Evolutionary conservation across 78 protist species (phyloP).

Genomic region (Dictyostelium purpureum): DNA sequence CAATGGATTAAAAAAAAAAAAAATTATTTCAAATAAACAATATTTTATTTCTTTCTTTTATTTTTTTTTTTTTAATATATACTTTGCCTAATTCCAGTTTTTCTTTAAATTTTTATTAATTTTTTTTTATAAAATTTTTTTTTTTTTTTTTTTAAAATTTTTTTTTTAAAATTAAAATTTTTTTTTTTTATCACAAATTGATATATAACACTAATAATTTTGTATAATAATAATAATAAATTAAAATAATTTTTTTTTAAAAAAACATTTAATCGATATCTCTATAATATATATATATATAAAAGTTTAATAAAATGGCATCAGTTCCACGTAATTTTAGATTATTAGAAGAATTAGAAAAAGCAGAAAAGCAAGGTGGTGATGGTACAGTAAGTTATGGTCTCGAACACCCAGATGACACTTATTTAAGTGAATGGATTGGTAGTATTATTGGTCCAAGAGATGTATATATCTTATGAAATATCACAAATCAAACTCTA

Average conservation of each 20-base stretch:
- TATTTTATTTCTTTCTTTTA: not conserved
- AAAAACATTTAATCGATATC: too few relatives aligned
- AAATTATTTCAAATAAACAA: not conserved
- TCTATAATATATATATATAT: too few relatives aligned
- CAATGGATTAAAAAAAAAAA: too few relatives aligned
- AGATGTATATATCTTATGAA: conserved; percentile 43
- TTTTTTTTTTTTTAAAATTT: too few relatives aligned
- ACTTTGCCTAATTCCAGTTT: not conserved
- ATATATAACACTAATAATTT: too few relatives aligned
- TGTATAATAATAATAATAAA: too few relatives aligned
- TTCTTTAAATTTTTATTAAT: too few relatives aligned
- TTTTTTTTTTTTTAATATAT: not conserved
- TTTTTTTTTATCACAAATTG: too few relatives aligned
- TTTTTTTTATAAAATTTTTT: too few relatives aligned
- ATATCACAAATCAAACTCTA: not conserved
- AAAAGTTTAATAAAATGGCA: conserved; percentile 3
- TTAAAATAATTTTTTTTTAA: too few relatives aligned
- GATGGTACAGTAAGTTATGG: conserved; percentile 93
- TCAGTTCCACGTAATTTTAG: conserved; percentile 93
- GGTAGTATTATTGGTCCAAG: conserved; percentile 95
- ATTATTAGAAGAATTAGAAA: conserved; percentile 95
- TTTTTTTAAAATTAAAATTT: too few relatives aligned
- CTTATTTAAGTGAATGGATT: conserved; percentile 85
- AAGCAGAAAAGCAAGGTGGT: conserved; percentile 93
- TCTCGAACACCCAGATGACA: conserved; percentile 85